Base-by-base conservation (phyloP, 768 basidiomycete genomes). In the Pilatotrama ljubarskyi region DNA sequence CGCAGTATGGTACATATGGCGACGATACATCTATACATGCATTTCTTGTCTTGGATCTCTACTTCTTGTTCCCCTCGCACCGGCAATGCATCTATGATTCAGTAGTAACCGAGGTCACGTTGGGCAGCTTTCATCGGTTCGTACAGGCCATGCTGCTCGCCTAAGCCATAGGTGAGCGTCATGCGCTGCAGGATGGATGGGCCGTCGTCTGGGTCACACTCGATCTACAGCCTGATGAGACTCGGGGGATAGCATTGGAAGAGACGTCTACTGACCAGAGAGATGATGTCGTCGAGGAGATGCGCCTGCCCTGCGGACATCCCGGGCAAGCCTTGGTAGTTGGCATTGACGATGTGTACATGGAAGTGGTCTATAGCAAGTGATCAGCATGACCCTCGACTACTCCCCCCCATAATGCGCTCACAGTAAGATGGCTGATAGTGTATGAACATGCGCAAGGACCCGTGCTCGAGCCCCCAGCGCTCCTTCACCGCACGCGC, bases 361-460 rank as follows among this genome's bases (percentile, higher is more conserved):
- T 98, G 95, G 69, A 97, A 93, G 67, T 94, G 95, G 69, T 97
- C 95, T 96, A 62, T 5, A 18, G 2, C 0, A 41, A 38, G 46
- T 20, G 0, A 18, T 56, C 7, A 64, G 50, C 49, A 11, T 8
- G 8, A 11, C 32, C 41, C 22, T 24, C 43, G 40, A 10, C 20
- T n/a, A 3, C 22, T 3, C 10, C 24, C 26, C 6, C 55, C 57
- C 13, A 18, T 3, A 79, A 10, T 4, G 10, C 4, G 29, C 91
- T 63, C 58, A 95, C 95, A 98, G 70, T 98, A 98, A 37, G 87
- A 91, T 0, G 96, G 96, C 69, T 97, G 95, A 71, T 99, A 99
- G 71, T 99, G 97, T 14, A 98, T 75, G 67, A 86, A 95, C 77
- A 95, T 78, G 66, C 94, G 77, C 59, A 97, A 68, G 10, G 84